These are phyloP conservation scores for Claviceps lovelessii DNA, from an alignment of 2,329 filamentous ascomycete species.

Conservation along the genomic window DNA sequence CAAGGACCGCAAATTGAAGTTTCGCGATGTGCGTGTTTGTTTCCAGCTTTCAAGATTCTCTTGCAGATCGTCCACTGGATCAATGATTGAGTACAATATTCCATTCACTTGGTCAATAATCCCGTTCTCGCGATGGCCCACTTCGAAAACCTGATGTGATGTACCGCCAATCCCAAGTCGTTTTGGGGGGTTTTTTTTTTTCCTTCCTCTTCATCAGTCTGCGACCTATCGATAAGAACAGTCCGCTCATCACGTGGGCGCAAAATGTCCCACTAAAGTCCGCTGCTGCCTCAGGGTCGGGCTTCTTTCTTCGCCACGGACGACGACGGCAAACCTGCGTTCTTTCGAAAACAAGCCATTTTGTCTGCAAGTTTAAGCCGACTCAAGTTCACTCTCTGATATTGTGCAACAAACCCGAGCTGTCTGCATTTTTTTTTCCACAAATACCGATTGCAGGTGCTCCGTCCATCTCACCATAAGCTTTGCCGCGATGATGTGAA, in stretches of 20 bases:
- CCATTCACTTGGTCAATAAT: not conserved
- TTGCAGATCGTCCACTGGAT: not conserved
- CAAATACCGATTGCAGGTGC: not conserved
- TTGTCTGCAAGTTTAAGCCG: not conserved
- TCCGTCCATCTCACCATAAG: slow-evolving; percentile 9
- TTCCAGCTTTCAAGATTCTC: not conserved
- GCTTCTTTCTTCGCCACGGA: slow-evolving; percentile 2
- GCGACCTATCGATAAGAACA: slow-evolving; percentile 17
- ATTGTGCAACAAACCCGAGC: not conserved
- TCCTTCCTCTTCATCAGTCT: not conserved
- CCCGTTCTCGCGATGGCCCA: not conserved
- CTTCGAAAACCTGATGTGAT: not conserved
- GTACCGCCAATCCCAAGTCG: not conserved
- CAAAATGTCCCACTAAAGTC: slow-evolving; percentile 26
- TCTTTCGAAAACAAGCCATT: slow-evolving; percentile 3
- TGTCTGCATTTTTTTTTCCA: not conserved
- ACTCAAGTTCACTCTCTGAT: not conserved
- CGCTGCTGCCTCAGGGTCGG: slow-evolving; percentile 13
- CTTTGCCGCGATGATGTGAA: slow-evolving; percentile 26
- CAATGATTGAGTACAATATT: not conserved
- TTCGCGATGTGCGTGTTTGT: not conserved
- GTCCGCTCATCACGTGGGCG: slow-evolving; percentile 26
- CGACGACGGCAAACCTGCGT: slow-evolving; percentile 5
- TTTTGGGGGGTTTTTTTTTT: not conserved
- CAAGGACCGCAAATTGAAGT: not conserved